Evolutionary conservation across 1,284 basidiomycete genomes (phyloP), one percentile per base, ranked within the genome.

Genomic region (Mycena citricolor): DNA sequence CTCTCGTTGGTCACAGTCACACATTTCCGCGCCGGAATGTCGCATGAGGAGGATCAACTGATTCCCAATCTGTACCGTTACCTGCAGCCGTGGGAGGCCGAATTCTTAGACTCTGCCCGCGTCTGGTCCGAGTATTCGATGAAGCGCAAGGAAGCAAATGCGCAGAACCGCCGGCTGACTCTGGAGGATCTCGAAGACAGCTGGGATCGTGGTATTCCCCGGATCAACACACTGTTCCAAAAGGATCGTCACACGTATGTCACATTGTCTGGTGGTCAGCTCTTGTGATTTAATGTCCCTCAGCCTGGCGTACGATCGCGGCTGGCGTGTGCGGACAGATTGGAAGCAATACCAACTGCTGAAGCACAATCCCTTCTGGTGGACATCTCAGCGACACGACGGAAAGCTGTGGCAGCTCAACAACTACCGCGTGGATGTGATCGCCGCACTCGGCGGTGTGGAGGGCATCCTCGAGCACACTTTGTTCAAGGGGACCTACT

Each of bases 91-190:
- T 99, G 97, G 97, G 94, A 98, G 64, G 91, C 95, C 1, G 97
- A 99, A 66, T 99, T 99, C 73, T 68, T 97, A 54, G 97, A 99
- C 64, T 97, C 93, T 5, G 94, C 94, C 29, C 91, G 97, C 54
- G 97, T 99, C 21, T 99, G 97, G 97, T 92, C 90, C 3, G 97
- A 99, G 68, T 99, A 99, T 65, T 97, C 97, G 0, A 91, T 97
- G 90, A 99, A 99, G 78, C 77, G 97, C 54, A 98, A 98, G 68
- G 97, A 99, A 64, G 97, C 95, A 16, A 95, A 94, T 54, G 94
- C 95, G 3, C 92, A 97, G 64, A 98, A 99, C 67, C 86, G 95
- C 47, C 85, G 97, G 19, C 73, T 98, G 35, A 98, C 94, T 1
- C 74, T 97, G n/a, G 94, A 98, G 63, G 94, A 97, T 74, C 75